These are phyloP conservation scores for Cercospora sp. DNA, from an alignment of 2,329 filamentous ascomycete genomes.

Conservation along the genomic window DNA sequence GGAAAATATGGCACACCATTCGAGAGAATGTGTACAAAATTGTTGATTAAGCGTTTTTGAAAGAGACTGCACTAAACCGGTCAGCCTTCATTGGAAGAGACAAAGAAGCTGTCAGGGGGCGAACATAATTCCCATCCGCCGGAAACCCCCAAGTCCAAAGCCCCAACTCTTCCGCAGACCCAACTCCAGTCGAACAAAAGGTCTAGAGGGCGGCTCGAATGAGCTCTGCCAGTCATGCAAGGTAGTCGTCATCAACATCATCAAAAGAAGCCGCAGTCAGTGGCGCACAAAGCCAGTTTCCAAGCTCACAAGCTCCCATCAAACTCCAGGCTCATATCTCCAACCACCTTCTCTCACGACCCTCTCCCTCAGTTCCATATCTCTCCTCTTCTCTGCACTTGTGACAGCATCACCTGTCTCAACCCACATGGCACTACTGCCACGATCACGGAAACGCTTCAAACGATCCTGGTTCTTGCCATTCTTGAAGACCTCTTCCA, in stretches of 20 bases:
- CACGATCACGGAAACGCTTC: constrained; percentile 85
- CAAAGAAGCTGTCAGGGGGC: background rate
- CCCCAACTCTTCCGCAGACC: background rate
- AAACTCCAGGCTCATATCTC: constrained; percentile 57
- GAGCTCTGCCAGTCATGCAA: background rate
- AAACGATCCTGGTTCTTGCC: constrained; percentile 76
- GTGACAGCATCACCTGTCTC: constrained; percentile 73
- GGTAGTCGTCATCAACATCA: background rate
- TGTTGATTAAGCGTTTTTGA: background rate
- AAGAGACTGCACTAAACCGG: background rate
- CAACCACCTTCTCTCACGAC: constrained; percentile 82
- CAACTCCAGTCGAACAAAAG: background rate
- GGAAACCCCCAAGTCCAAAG: background rate
- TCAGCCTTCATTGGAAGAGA: background rate
- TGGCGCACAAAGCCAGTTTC: background rate
- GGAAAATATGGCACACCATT: background rate
- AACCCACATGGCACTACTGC: constrained; percentile 92
- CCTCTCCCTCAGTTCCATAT: constrained; percentile 75
- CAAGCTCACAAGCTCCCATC: constrained; percentile 1
- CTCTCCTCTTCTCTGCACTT: constrained; percentile 79
- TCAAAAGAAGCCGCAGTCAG: background rate
- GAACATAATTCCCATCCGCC: background rate
- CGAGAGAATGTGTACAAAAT: background rate
- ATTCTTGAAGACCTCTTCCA: constrained; percentile 89
- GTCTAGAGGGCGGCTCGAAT: background rate